Conservation (phyloP, 2,329 filamentous ascomycete species). For the Colletotrichum sublineola region DNA sequence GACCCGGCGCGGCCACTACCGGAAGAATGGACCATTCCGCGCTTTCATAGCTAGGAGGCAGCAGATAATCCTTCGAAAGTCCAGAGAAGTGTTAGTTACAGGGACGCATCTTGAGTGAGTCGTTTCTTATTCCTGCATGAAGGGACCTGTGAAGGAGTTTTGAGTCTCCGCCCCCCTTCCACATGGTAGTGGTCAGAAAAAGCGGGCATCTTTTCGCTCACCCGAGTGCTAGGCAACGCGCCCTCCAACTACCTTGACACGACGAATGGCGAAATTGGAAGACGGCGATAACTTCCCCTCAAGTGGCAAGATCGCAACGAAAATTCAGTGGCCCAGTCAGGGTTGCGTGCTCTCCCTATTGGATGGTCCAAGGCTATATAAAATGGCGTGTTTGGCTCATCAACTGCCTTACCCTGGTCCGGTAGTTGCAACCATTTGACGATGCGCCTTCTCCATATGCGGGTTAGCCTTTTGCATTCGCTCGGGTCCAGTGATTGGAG, state of each 20-base stretch:
- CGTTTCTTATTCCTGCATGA: conserved; percentile 16
- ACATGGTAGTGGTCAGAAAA: too few species aligned
- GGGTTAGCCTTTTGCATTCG: conserved; percentile 1
- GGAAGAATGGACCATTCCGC: conserved; percentile 24
- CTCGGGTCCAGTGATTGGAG: background rate
- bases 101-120: background rate
- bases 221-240: background rate
- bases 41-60: background rate
- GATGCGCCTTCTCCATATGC: background rate
- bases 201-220: too few species aligned
- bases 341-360: conserved; percentile 3
- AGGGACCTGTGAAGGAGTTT: conserved; percentile 26
- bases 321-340: background rate
- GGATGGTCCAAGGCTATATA: background rate
- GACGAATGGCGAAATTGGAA: background rate
- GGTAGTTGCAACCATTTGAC: background rate
- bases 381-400: background rate
- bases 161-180: background rate
- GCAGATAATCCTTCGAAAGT: background rate
- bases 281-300: background rate
- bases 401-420: background rate
- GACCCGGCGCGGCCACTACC: conserved; percentile 23
- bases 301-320: background rate
- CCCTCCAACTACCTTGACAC: background rate
- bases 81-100: too few species aligned